Percentiles rank a stretch among this genome's conserved stretches.
Evolutionary conservation across 306 rosid species (phyloP).

Genomic region (Senna siamea): DNA sequence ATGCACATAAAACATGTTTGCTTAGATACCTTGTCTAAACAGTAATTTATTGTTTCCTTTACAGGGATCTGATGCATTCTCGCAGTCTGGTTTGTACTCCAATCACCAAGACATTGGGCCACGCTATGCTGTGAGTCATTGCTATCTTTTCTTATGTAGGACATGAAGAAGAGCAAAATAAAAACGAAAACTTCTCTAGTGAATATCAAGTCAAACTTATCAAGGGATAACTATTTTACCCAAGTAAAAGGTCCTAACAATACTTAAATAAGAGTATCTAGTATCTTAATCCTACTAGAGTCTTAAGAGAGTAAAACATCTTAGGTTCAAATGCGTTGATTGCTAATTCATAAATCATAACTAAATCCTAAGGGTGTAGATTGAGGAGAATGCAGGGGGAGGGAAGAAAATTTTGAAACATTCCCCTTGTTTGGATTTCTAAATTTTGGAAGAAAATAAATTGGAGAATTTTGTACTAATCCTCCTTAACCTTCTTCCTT

Average conservation of each 20-base stretch:
- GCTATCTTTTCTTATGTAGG: slow-evolving; percentile 17
- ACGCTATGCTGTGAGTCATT: slow-evolving; percentile 86
- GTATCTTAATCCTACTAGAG: neutral
- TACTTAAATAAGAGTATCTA: neutral
- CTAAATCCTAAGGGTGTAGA: too few relatives aligned
- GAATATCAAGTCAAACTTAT: neutral
- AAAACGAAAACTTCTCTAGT: neutral
- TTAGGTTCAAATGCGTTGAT: too few relatives aligned
- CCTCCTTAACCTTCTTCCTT: too few relatives aligned
- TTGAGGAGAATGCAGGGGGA: too few relatives aligned
- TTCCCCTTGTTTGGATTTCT: too few relatives aligned
- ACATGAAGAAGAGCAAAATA: neutral
- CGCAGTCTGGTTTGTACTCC: slow-evolving; percentile 93
- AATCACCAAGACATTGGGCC: slow-evolving; percentile 98
- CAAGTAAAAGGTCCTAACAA: too few relatives aligned
- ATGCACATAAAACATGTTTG: slow-evolving; percentile 23
- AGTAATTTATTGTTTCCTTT: slow-evolving; percentile 29
- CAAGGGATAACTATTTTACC: neutral
- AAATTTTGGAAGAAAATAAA: too few relatives aligned
- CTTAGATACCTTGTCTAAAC: neutral
- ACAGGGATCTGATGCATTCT: slow-evolving; percentile 95
- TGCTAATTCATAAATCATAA: too few relatives aligned
- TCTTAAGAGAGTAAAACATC: neutral
- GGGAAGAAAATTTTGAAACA: too few relatives aligned
- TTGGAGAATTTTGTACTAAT: too few relatives aligned